Evolutionary conservation across 148 eudicot species (phyloP), one percentile per base, ranked within the genome.

Genomic region (Rhododendron griersonianum): DNA sequence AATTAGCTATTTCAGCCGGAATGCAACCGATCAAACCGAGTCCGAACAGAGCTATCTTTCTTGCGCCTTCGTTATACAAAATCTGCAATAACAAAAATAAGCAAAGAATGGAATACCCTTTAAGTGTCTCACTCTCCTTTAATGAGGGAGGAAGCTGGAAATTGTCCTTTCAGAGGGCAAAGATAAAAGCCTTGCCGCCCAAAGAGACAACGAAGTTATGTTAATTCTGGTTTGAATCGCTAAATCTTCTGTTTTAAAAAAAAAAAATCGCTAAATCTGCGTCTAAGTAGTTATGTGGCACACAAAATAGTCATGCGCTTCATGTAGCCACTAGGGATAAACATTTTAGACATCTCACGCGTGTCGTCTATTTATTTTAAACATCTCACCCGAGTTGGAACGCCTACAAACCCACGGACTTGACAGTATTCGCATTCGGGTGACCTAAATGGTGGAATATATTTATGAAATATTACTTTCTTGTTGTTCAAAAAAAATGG

Each of bases 1-100:
- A n/a, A 3, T 2, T n/a, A 78, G 80, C 80, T 5, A 57, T 59
- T 65, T 82, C 82, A 10, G 7, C n/a, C 0, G 93, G 94, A 81
- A 90, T 87, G 82, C 95, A 93, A 10, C 94, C 95, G 65, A 93
- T 82, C 2, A 83, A 91, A 0, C 92, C 89, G 0, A 92, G 67
- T 23, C 92, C 93, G 28, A 91, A 90, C 33, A 91, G 0, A 2
- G 88, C 90, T 2, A 93, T 83, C 80, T 92, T 93, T 85, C 91
- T 93, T 65, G 95, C 95, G 87, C 91, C 92, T 13, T 15, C 5
- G 3, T 65, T 47, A 39, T 92, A 80, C 78, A 93, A 55, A 25
- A 57, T 84, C 95, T 93, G 47, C 25, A 0, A n/a, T 2, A 25
- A 5, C 7, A 76, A 78, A 0, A 47, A 41, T 18, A 14, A 37